Conservation (phyloP, 2,329 filamentous ascomycete genomes). For the Cadophora gregata region DNA sequence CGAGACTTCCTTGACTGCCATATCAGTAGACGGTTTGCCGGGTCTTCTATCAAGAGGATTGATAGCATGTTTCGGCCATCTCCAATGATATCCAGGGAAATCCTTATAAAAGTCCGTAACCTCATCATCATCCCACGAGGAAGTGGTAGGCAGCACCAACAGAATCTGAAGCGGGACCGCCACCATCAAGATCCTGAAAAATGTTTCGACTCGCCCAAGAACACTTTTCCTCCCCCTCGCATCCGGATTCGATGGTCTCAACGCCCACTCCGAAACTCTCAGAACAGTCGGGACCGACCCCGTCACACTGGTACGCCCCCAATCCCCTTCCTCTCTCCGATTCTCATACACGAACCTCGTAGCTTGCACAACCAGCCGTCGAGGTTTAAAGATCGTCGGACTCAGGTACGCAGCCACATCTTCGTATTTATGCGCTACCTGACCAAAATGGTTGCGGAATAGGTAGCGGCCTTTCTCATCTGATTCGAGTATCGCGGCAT, state of each 20-base stretch:
- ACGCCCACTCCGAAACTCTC: conserved; percentile 32
- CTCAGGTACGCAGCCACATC: conserved; percentile 40
- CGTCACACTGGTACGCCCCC: conserved; percentile 34
- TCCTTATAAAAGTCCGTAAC: conserved; percentile 34
- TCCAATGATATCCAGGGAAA: conserved; percentile 38
- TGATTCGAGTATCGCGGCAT: conserved; percentile 19
- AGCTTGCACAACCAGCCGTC: conserved; percentile 38
- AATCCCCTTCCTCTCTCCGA: conserved; percentile 31
- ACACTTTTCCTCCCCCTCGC: conserved; percentile 24
- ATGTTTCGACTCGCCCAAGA: conserved; percentile 19
- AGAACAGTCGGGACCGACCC: conserved; percentile 36
- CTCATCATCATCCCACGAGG: conserved; percentile 32
- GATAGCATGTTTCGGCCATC: conserved; percentile 40
- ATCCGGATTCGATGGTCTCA: conserved; percentile 32
- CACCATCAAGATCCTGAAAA: conserved; percentile 30
- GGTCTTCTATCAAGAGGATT: conserved; percentile 37
- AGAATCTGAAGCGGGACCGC: conserved; percentile 37
- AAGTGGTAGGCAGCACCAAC: conserved; percentile 29
- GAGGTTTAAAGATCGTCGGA: conserved; percentile 37
- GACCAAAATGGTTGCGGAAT: conserved; percentile 37
- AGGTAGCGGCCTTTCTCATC: conserved; percentile 26
- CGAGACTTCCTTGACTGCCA: background rate
- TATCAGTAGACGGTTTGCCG: background rate
- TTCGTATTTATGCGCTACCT: conserved; percentile 34
- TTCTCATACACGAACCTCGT: conserved; percentile 30